Conservation (phyloP, 495 filamentous ascomycete genomes). For the Hypomontagnella monticulosa region DNA sequence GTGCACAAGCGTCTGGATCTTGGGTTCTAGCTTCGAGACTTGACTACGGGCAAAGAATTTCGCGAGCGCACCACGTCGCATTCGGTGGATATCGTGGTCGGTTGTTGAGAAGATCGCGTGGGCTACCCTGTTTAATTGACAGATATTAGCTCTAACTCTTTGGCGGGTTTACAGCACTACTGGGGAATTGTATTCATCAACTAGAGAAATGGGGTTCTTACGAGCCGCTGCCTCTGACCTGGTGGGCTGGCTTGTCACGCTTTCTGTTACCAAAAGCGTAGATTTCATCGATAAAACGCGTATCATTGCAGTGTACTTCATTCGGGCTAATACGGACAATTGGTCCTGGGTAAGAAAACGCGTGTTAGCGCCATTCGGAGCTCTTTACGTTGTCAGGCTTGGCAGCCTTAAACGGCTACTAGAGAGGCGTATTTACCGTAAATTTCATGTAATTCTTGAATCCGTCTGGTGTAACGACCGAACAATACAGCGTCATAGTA, state of each 20-base stretch:
- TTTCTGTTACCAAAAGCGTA: conserved; percentile 9
- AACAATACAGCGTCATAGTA: conserved; percentile 56
- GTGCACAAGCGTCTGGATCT: conserved; percentile 40
- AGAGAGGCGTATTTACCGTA: conserved; percentile 42
- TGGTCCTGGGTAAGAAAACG: conserved; percentile 3
- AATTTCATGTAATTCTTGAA: conserved; percentile 53
- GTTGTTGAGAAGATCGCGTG: conserved; percentile 52
- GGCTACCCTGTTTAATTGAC: no score
- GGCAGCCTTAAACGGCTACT: no score
- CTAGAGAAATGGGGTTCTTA: no score
- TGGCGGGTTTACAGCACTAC: conserved; percentile 9
- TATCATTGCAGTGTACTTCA: conserved; percentile 16
- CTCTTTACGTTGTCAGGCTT: no score
- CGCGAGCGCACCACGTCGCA: conserved; percentile 49
- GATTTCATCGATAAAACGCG: conserved; percentile 10
- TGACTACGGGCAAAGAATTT: conserved; percentile 55
- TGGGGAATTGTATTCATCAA: no score
- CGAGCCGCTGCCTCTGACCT: not conserved
- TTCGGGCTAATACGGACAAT: conserved; percentile 15
- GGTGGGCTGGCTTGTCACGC: conserved; percentile 11
- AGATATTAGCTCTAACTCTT: no score
- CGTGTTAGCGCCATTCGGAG: no score
- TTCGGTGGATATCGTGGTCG: conserved; percentile 50
- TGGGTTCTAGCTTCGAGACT: conserved; percentile 44
- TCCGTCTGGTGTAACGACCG: conserved; percentile 53